A percentile compares a stretch with the other conserved stretches of the same genome.
Evolutionary conservation across 2,329 filamentous ascomycete species (phyloP).

Genomic region (Sphaerostilbella broomeana): DNA sequence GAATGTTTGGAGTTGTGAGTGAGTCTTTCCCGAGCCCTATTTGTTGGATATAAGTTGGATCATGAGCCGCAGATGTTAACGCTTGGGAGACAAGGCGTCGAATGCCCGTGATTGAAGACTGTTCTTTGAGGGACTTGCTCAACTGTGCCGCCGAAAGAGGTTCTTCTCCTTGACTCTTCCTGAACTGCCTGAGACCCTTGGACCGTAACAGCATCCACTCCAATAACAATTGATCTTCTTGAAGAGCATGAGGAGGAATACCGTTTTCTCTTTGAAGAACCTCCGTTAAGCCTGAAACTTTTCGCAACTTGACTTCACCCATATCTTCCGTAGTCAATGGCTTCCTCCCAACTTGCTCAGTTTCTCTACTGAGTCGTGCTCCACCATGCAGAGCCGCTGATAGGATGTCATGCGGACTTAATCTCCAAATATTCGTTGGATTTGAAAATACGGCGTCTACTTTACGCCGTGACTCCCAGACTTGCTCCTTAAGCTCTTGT

Average conservation of each 20-base stretch:
- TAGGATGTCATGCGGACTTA: slow-evolving; percentile 39
- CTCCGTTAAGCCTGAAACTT: slow-evolving; percentile 15
- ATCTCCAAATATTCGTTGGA: slow-evolving; percentile 29
- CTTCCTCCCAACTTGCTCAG: background rate
- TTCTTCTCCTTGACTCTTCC: slow-evolving; percentile 2
- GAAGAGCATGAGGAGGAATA: slow-evolving; percentile 22
- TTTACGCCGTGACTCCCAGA: slow-evolving; percentile 22
- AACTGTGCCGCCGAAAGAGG: slow-evolving; percentile 15
- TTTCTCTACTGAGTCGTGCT: slow-evolving; percentile 3
- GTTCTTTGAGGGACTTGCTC: slow-evolving; percentile 15
- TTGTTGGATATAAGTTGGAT: slow-evolving; percentile 15
- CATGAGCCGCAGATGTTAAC: slow-evolving; percentile 19
- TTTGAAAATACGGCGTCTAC: slow-evolving; percentile 20
- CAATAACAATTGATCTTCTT: slow-evolving; percentile 27
- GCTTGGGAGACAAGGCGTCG: slow-evolving; percentile 26
- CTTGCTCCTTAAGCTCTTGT: slow-evolving; percentile 23
- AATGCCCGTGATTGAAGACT: slow-evolving; percentile 23
- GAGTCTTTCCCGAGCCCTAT: background rate
- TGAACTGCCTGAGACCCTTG: slow-evolving; percentile 12
- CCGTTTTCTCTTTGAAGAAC: slow-evolving; percentile 23
- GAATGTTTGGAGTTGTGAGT: slow-evolving; percentile 12
- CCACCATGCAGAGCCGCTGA: slow-evolving; percentile 30
- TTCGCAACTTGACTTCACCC: background rate
- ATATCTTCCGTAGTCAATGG: background rate
- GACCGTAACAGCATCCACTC: slow-evolving; percentile 31